Base-by-base conservation (phyloP, 2,329 filamentous ascomycete species). In the Cladophialophora carrionii region DNA sequence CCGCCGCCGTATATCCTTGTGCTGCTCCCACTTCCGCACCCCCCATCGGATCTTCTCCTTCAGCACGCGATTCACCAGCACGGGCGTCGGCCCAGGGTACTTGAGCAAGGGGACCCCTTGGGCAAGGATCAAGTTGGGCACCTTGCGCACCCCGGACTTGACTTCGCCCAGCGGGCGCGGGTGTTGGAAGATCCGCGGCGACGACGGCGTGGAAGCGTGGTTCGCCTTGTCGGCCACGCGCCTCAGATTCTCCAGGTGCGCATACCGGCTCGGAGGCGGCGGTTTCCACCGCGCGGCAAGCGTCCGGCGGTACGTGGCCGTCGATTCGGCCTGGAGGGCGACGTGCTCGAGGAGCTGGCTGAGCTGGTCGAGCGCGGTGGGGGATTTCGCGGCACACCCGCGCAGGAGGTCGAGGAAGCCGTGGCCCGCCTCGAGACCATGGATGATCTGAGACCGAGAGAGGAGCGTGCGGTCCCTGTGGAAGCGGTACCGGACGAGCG, bases 81-180 rank as follows among this genome's bases (percentile, higher is more conserved):
- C 73, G 8, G 79, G 78, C 58, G 80, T 77, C 1, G 79, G 79
- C 55, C 81, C 81, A 57, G 79, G 78, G 57, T 80, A 78, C 56
- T 78, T 76, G 54, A 81, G 69, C 51, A 80, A 76, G 2, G 79
- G 78, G 10, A 81, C 62, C 14, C 68, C 69, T 34, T 77, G 75
- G 12, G 78, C 78, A 68, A 74, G 77, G 46, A 80, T 77, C 12
- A 80, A 72, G 6, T 75, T 71, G 26, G 79, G 79, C 7, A 81
- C 71, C 57, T 72, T 74, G 20, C 79, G 76, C 55, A 72, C 73
- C n/a, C 78, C 78, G 5, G 62, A 34, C n/a, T 51, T 62, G 49
- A 71, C 26, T 29, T 65, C 49, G 22, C 60, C 55, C 20, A 68
- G 41, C 3, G 70, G 70, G 12, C 60, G 57, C 12, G 70, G 70